phyloP scores from a whole-genome alignment of 2,329 filamentous ascomycete genomes.

The Colletotrichum magnum region DNA sequence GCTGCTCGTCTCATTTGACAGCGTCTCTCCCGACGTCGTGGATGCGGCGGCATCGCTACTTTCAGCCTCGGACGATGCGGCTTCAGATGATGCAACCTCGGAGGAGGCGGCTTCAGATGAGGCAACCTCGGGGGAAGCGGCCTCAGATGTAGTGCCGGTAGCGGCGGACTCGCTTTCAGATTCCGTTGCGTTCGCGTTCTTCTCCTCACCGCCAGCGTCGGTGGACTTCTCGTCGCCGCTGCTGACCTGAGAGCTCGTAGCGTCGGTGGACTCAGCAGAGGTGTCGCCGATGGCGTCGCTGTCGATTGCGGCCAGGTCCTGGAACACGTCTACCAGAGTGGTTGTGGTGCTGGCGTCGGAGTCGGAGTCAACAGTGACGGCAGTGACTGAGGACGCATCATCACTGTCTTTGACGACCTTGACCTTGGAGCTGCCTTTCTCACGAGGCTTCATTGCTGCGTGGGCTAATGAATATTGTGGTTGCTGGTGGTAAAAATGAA shows the following conservation, averaged over 20 bases:
- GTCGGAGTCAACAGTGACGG: slow-evolving; percentile 20
- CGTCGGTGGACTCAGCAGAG: slow-evolving; percentile 22
- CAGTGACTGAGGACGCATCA: slow-evolving; percentile 11
- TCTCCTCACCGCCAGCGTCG: slow-evolving; percentile 5
- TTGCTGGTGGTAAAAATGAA: background rate
- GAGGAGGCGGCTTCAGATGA: slow-evolving; percentile 10
- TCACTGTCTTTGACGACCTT: slow-evolving; percentile 2
- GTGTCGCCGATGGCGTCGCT: slow-evolving; percentile 12
- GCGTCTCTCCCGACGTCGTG: slow-evolving; percentile 19
- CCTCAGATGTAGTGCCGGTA: background rate
- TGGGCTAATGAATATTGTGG: background rate
- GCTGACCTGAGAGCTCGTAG: slow-evolving; percentile 22
- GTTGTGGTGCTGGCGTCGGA: slow-evolving; percentile 21
- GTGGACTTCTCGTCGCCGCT: slow-evolving; percentile 6
- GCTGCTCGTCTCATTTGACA: slow-evolving; percentile 14
- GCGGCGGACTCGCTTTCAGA: slow-evolving; percentile 2
- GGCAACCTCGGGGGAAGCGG: background rate
- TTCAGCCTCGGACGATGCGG: slow-evolving; percentile 9
- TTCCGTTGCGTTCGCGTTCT: background rate
- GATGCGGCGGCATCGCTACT: slow-evolving; percentile 5
- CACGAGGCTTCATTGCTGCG: slow-evolving; percentile 7
- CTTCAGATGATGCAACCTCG: slow-evolving; percentile 10
- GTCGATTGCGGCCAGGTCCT: background rate
- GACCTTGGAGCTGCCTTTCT: background rate
- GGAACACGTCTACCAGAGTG: slow-evolving; percentile 31